Percentiles rank a stretch among this genome's conserved stretches.
phyloP scores from a whole-genome alignment of 257 asterid species.

The Ehretia macrophylla region DNA sequence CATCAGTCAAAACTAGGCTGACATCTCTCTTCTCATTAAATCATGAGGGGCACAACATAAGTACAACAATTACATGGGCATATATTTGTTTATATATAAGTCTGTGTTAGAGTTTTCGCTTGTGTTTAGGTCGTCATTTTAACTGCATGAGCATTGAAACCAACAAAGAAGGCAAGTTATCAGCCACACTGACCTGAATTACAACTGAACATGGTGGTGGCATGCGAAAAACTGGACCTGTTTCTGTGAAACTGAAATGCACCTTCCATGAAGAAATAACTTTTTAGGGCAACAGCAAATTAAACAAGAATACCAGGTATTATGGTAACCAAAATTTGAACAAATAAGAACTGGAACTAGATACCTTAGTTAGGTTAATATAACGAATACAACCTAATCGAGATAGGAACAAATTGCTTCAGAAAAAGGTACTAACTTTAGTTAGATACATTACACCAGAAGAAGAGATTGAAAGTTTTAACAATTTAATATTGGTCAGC shows the following conservation, averaged over 20 bases:
- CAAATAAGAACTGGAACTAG: not conserved
- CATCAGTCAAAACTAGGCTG: slow-evolving; percentile 3
- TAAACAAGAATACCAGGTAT: slow-evolving; percentile 2
- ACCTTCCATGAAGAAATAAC: slow-evolving; percentile 46
- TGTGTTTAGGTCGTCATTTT: not conserved
- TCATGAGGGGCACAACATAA: not conserved
- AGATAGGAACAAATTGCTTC: slow-evolving; percentile 8
- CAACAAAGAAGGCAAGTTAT: not conserved
- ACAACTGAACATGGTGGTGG: slow-evolving; percentile 90
- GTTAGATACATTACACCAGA: not conserved
- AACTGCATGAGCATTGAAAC: not conserved
- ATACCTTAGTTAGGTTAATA: too few species aligned
- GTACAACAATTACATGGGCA: not conserved
- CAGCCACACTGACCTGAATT: slow-evolving; percentile 57
- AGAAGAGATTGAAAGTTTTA: too few species aligned
- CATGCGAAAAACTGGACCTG: slow-evolving; percentile 71
- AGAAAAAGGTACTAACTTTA: not conserved
- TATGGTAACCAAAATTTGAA: not conserved
- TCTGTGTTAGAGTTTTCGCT: not conserved
- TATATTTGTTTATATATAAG: not conserved
- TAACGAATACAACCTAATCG: too few species aligned
- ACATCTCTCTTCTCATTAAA: not conserved
- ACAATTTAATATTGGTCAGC: too few species aligned
- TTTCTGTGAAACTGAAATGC: slow-evolving; percentile 61
- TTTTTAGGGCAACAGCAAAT: slow-evolving; percentile 13